Evolutionary conservation across 495 filamentous ascomycete genomes (phyloP).

Genomic region (Coniosporium apollinis): DNA sequence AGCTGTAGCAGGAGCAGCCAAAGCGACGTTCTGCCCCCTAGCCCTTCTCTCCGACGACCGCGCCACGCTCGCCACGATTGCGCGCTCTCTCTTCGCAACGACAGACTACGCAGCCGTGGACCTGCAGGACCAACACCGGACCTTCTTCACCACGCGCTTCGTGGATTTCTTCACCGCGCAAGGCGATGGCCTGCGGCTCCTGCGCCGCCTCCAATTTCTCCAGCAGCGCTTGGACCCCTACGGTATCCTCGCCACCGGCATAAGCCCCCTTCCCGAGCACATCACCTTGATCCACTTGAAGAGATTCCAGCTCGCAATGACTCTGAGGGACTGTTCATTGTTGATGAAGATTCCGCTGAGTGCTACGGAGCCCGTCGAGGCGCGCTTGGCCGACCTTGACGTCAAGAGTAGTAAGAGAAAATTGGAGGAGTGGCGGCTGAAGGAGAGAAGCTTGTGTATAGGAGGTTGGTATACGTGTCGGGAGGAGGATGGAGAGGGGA

Average conservation of each 20-base stretch:
- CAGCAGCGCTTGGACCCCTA: not conserved
- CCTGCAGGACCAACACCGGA: not conserved
- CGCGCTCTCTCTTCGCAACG: slow-evolving; percentile 1
- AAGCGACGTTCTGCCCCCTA: slow-evolving; percentile 37
- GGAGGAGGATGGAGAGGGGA: slow-evolving; percentile 20
- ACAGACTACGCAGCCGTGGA: not conserved
- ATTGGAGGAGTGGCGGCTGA: slow-evolving; percentile 49
- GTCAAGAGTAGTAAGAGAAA: slow-evolving; percentile 58
- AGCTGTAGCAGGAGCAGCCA: slow-evolving; percentile 9
- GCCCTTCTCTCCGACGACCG: slow-evolving; percentile 31
- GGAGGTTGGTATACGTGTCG: slow-evolving; percentile 58
- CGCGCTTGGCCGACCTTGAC: slow-evolving; percentile 74
- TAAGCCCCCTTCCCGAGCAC: not conserved
- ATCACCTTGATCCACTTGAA: too few species aligned
- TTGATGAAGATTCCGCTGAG: slow-evolving; percentile 44
- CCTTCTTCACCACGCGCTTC: not conserved
- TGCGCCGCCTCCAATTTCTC: not conserved
- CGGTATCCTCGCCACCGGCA: slow-evolving; percentile 11
- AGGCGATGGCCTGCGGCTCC: not conserved
- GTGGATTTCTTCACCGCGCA: not conserved
- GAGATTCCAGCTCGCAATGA: slow-evolving; percentile 52
- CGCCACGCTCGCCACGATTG: slow-evolving; percentile 16
- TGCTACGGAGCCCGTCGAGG: slow-evolving; percentile 36
- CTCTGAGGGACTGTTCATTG: slow-evolving; percentile 72
- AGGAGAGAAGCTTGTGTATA: slow-evolving; percentile 44